Conservation (phyloP, 306 rosid genomes). For the Malus asiatica region DNA sequence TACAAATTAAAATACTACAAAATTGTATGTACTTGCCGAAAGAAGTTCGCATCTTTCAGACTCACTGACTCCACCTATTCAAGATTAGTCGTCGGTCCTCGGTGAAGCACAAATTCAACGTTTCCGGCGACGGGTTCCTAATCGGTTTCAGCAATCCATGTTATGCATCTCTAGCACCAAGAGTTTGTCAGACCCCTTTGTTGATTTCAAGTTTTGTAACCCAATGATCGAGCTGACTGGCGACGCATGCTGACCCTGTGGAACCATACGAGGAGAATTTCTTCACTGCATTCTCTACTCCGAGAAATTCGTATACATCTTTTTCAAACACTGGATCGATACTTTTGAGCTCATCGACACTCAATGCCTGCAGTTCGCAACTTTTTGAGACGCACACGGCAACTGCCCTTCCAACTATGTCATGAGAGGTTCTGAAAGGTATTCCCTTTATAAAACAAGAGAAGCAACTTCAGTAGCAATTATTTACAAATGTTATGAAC, state of each 20-base stretch:
- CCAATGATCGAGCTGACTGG: slow-evolving; percentile 65
- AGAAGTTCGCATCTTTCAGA: background rate
- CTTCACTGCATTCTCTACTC: slow-evolving; percentile 70
- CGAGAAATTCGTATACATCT: slow-evolving; percentile 80
- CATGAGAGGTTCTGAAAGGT: slow-evolving; percentile 95
- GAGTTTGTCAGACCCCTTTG: background rate
- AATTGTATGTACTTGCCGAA: background rate
- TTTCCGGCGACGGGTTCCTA: background rate
- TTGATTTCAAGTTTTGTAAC: slow-evolving; percentile 42
- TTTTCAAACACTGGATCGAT: slow-evolving; percentile 50
- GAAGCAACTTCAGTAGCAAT: background rate
- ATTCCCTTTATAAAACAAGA: slow-evolving; percentile 50
- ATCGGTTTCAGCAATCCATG: background rate
- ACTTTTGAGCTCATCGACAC: slow-evolving; percentile 65
- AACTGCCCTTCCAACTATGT: slow-evolving; percentile 74
- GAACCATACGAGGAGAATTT: slow-evolving; percentile 89
- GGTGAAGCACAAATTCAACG: background rate
- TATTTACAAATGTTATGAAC: background rate
- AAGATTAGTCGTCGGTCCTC: background rate
- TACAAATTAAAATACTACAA: background rate
- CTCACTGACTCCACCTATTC: background rate
- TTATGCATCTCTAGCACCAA: background rate
- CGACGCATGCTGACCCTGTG: slow-evolving; percentile 82
- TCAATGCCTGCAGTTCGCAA: slow-evolving; percentile 63
- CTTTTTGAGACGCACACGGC: slow-evolving; percentile 60